These are phyloP conservation scores for Tranzscheliella williamsii DNA, from an alignment of 1,284 basidiomycete species.

Conservation along the genomic window DNA sequence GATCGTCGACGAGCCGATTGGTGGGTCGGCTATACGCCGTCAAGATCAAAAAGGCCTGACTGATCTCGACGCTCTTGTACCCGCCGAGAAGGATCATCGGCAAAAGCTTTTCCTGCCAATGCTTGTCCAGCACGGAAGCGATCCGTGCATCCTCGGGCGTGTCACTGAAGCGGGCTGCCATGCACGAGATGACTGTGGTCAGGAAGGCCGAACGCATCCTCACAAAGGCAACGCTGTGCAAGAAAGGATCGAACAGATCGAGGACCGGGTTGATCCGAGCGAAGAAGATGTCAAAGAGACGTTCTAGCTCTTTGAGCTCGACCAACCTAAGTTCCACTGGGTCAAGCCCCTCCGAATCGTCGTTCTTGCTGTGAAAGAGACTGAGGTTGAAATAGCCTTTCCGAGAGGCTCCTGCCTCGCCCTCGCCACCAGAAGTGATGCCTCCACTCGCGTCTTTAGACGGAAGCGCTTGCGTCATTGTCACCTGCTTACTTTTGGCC, in stretches of 20 bases:
- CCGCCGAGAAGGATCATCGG: conserved; percentile 45
- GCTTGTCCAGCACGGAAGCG: conserved; percentile 37
- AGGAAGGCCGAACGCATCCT: conserved; percentile 48
- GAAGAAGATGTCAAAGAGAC: conserved; percentile 52
- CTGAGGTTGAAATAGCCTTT: conserved; percentile 51
- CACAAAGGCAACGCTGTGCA: conserved; percentile 47
- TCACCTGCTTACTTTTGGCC: conserved; percentile 34
- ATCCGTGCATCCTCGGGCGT: conserved; percentile 42
- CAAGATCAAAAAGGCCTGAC: conserved; percentile 48
- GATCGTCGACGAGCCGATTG: conserved; percentile 47
- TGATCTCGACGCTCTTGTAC: conserved; percentile 54
- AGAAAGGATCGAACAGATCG: conserved; percentile 49
- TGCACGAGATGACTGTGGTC: conserved; percentile 44
- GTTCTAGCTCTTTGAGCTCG: conserved; percentile 42
- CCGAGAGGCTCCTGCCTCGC: conserved; percentile 44
- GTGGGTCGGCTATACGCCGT: conserved; percentile 49
- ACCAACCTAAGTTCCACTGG: conserved; percentile 41
- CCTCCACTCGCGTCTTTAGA: conserved; percentile 18
- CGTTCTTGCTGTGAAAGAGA: conserved; percentile 49
- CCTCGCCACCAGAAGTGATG: conserved; percentile 25
- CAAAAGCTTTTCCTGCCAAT: conserved; percentile 47
- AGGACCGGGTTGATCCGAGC: conserved; percentile 51
- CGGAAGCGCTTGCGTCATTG: conserved; percentile 7
- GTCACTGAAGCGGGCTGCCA: conserved; percentile 47
- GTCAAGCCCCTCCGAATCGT: conserved; percentile 40